Base-by-base conservation (phyloP, 306 rosid genomes). In the Cucurbita maxima region DNA sequence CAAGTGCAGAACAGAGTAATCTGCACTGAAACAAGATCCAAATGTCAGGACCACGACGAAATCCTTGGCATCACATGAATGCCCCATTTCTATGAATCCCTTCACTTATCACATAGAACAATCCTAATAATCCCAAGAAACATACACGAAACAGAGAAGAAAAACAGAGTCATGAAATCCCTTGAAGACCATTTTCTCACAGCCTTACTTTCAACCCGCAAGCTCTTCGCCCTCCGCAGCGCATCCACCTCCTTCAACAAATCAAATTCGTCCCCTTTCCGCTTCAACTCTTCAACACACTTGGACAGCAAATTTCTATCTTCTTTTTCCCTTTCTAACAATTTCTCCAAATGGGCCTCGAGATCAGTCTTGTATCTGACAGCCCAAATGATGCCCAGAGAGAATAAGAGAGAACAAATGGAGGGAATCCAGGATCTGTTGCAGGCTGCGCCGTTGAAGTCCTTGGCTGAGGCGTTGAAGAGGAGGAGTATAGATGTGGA, bases 211-310 rank as follows among this genome's bases (percentile, higher is more conserved):
- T 88, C 97, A 1, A 89, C 90, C 10, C 91, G 76, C 83, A 95
- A 74, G 66, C 99, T 95, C 82, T 95, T 95, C 0, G 96, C 97
- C 73, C 96, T 88, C 16, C 99, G 80, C 3, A 95, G 83, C 13
- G 99, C 99, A 78, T 95, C 99, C 1, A 95, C 99, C 73, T 95
- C 99, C 77, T 88, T 91, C 61, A 91, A 71, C 96, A 95, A 37
- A 83, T 95, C 99, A 76, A 95, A 95, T 58, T 89, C 96, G 61
- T 89, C 16, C 3, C 99, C 99, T 44, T 95, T 95, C 79, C 86
- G 88, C 87, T 86, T 95, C 84, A 95, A 45, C 41, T 91, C 97
- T 71, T 88, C 97, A 0, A 86, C 90, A 48, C 97, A 95, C 82
- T 90, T 88, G 5, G 79, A 83, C 78, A 95, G 9, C 16, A 95